phyloP scores from a whole-genome alignment of 2,329 filamentous ascomycete genomes.

The Tolypocladium ovalisporum region DNA sequence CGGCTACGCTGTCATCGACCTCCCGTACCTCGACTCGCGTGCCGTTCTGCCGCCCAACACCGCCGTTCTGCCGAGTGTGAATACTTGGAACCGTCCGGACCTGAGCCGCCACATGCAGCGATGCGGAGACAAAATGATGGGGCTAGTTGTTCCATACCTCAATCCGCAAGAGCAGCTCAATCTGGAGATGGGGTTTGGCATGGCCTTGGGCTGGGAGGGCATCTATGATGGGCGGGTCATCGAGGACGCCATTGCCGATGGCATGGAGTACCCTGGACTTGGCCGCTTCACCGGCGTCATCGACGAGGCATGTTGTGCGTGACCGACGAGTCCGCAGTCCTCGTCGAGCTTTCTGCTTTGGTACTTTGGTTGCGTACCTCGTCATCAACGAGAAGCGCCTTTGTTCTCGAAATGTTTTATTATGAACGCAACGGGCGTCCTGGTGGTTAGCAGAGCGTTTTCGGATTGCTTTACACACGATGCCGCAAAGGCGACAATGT shows the following conservation, averaged over 20 bases:
- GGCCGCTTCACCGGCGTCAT: slow-evolving; percentile 29
- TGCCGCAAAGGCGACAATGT: not conserved
- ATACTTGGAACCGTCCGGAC: slow-evolving; percentile 5
- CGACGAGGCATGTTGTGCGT: not conserved
- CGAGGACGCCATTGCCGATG: slow-evolving; percentile 23
- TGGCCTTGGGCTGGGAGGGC: slow-evolving; percentile 25
- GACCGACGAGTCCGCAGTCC: not conserved
- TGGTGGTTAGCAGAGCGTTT: not conserved
- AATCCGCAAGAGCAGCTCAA: slow-evolving; percentile 15
- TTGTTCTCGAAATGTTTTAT: not conserved
- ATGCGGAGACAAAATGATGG: slow-evolving; percentile 24
- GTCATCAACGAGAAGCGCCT: not conserved
- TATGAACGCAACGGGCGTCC: not conserved
- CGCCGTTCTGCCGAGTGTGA: not conserved
- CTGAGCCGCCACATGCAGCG: slow-evolving; percentile 21
- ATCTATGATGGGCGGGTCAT: slow-evolving; percentile 20
- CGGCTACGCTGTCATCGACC: slow-evolving; percentile 42
- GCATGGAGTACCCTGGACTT: slow-evolving; percentile 20
- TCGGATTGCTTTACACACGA: not conserved
- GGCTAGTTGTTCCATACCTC: slow-evolving; percentile 19
- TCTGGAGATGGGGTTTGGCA: slow-evolving; percentile 19
- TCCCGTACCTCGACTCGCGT: slow-evolving; percentile 23
- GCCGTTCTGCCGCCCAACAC: slow-evolving; percentile 15
- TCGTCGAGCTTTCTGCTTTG: not conserved
- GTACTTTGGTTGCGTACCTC: not conserved